A percentile compares a stretch with the other conserved stretches of the same genome.
Evolutionary conservation across 2,329 filamentous ascomycete genomes (phyloP).

Genomic region (Gnomoniopsis smithogilvyi): DNA sequence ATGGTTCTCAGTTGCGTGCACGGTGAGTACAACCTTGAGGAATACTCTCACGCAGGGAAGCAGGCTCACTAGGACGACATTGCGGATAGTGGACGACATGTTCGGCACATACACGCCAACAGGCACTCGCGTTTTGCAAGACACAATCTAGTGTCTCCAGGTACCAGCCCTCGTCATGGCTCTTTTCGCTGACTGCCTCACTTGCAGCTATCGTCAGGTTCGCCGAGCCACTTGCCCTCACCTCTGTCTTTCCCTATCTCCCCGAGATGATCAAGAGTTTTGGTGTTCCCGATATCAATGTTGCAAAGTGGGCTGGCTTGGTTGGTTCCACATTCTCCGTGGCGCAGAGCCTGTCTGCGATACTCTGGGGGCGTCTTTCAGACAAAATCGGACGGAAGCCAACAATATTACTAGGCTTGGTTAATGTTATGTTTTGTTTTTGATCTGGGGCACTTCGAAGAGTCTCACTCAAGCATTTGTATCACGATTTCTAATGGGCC

Average conservation of each 20-base stretch:
- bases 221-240: conserved; percentile 70
- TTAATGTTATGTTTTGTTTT: conserved; percentile 78
- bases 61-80: neutral
- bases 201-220: conserved; percentile 70
- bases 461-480: conserved; percentile 76
- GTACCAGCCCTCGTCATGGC: conserved; percentile 19
- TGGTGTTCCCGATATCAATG: conserved; percentile 64
- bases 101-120: neutral
- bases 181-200: conserved; percentile 29
- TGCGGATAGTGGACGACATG: neutral
- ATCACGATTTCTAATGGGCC: conserved; percentile 74
- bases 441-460: conserved; percentile 81
- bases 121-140: neutral
- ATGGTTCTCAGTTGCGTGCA: conserved; percentile 2
- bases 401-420: conserved; percentile 69
- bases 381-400: conserved; percentile 81
- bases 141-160: neutral
- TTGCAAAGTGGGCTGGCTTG: conserved; percentile 79
- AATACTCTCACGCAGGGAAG: neutral
- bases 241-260: conserved; percentile 67
- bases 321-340: conserved; percentile 71
- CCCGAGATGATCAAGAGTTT: conserved; percentile 85
- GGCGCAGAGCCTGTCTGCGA: conserved; percentile 67
- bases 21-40: neutral
- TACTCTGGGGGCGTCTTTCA: conserved; percentile 73